Base-by-base conservation (phyloP, 371 early-diverging fungal species). In the Capniomyces stellatus region DNA sequence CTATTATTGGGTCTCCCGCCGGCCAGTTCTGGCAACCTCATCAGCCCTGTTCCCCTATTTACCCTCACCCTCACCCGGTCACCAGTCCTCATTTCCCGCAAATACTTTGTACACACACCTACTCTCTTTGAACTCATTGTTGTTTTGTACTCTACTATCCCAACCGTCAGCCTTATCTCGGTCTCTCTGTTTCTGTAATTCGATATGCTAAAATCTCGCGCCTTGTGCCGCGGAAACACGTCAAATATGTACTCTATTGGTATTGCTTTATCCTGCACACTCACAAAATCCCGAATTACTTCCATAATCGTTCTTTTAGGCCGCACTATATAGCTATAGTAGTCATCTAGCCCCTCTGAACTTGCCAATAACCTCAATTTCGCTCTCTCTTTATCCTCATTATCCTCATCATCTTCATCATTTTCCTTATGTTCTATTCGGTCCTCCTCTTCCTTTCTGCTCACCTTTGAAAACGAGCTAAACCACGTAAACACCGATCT, bases 41-140 rank as follows among this genome's bases (percentile, higher is more conserved):
- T 77, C 35, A 35, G 15, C 35, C 35, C 35, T 0, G 88, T 85
- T 13, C 92, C 95, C 30, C 68, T 61, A 10, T 72, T 68, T 28
- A 91, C 72, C 8, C 66, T 66, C 28, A 85, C 64, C 8, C 59
- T 58, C 3, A 91, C 70, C 0, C 8, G 31, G 4, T 35, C 55
- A 3, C 70, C 75, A 2, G 62, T 54, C 18, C 58, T 40, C 43
- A 83, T 54, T 0, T 57, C 55, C 0, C 71, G 54, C 23, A 95
- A 57, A 85, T 87, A 92, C 44, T 72, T 73, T 3, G 92, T 83
- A 59, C 87, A 89, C 3, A 92, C 77, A 12, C 96, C 93, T 2
- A 70, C 58, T 24, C 93, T 75, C 46, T 77, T 75, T 35, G 64
- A 75, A 47, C 72, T 64, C 56, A 92, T 51, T 15, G 73, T 74